Evolutionary conservation across 805 yeast genomes (phyloP), one percentile per base, ranked within the genome.

Genomic region (Yamadazyma kitorensis): DNA sequence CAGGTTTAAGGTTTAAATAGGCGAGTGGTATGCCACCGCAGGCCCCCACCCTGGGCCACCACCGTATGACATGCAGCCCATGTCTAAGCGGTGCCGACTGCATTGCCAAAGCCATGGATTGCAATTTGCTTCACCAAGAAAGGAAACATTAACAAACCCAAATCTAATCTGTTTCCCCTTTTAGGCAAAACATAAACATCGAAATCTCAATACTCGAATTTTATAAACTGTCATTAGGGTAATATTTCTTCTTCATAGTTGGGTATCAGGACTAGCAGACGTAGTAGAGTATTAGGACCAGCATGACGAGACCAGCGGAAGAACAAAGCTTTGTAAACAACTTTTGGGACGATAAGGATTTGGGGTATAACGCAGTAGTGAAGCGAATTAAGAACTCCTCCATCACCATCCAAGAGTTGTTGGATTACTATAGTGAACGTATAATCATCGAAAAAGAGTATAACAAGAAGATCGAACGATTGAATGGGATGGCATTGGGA

Each of bases 391-490:
- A 74, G 45, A 69, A 75, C 39, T 76, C 87, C 6, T 64, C 74
- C 25, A 70, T 68, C 29, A 80, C 93, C 9, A 48, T 63, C 31
- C 55, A 57, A 24, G 68, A 64, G 37, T 50, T 64, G 25, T 45
- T 59, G 20, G 55, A 53, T 11, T 63, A 55, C 39, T 65, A 63
- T 40, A 51, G 51, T 21, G 68, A 65, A 38, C 61, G 81, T 24
- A 60, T 74, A 1, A 63, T 74, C 11, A 72, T 87, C 24, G 96
- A 86, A 48, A 82, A 78, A 40, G 95, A 87, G 17, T 85, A 84
- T 49, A 61, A 80, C 24, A 71, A 74, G 36, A 70, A 68, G 39
- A 54, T 87, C 44, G 61, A 61, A 27, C 64, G 70, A 11, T 59
- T 86, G 15, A 61, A 84, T 14, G 57, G 61, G 31, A 48, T 45